A percentile compares a stretch with the other conserved stretches of the same genome.
phyloP scores from a whole-genome alignment of 176 grass and related monocot genomes.

The Typha latifolia region DNA sequence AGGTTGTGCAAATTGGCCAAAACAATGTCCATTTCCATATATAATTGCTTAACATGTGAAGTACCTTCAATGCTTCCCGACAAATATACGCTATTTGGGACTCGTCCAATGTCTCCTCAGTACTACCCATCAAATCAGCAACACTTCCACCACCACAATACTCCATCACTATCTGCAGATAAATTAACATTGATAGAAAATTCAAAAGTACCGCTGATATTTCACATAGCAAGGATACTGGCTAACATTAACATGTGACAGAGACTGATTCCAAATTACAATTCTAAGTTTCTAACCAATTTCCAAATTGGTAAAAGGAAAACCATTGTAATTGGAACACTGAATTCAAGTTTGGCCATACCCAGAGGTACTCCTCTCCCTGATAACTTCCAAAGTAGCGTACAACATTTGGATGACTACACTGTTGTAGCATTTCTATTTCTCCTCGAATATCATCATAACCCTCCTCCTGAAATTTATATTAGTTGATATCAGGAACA shows the following conservation, averaged over 20 bases:
- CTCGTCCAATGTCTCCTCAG: constrained; percentile 88
- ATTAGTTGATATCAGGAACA: not conserved
- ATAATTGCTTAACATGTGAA: constrained; percentile 5
- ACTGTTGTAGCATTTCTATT: constrained; percentile 99
- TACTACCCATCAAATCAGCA: constrained; percentile 88
- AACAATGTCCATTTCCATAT: not conserved
- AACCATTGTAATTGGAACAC: too few relatives aligned
- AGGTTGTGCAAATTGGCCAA: not conserved
- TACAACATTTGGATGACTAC: constrained; percentile 96
- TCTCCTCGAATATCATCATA: constrained; percentile 96
- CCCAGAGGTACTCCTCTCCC: constrained; percentile 97
- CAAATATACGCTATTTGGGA: constrained; percentile 98
- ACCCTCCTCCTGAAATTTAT: constrained; percentile 75
- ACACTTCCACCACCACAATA: constrained; percentile 98
- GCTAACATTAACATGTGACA: too few relatives aligned
- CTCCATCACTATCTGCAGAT: constrained; percentile 92
- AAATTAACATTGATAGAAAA: too few relatives aligned
- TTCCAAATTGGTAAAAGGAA: too few relatives aligned
- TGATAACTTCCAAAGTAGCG: constrained; percentile 98
- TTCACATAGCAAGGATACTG: too few relatives aligned
- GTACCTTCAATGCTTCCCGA: constrained; percentile 93
- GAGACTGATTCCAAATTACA: too few relatives aligned
- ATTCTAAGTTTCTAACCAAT: too few relatives aligned
- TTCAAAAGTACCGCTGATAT: too few relatives aligned
- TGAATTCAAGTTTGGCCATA: constrained; percentile 29